Conservation (phyloP, 371 early-diverging fungal genomes). For the Saksenaea vasiformis region DNA sequence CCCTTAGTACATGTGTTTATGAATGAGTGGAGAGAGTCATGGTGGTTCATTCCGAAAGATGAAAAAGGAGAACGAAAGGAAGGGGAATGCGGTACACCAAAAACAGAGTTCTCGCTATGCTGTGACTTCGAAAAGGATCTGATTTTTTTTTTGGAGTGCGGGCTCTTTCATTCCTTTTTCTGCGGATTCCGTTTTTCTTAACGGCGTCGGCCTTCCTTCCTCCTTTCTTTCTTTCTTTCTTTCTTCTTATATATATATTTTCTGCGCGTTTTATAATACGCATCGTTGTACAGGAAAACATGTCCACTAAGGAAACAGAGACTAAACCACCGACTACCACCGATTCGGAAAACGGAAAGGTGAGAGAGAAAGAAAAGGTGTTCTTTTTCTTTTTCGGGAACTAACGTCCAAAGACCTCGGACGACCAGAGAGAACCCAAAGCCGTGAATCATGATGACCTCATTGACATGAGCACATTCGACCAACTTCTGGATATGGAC, state of each 20-base stretch:
- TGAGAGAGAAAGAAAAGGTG: neutral
- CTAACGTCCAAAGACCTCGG: neutral
- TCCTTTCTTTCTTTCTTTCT: neutral
- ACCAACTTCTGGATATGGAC: constrained; percentile 83
- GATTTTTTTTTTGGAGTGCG: neutral
- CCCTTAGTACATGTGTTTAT: no score
- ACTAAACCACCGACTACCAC: neutral
- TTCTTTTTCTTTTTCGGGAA: neutral
- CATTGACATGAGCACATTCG: constrained; percentile 74
- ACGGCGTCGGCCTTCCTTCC: neutral
- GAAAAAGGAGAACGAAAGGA: neutral
- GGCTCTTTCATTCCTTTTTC: neutral
- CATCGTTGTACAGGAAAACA: neutral
- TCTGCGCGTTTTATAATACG: neutral
- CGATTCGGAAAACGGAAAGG: neutral
- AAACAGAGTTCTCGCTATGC: neutral
- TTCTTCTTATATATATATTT: neutral
- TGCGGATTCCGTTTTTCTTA: neutral
- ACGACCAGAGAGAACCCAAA: constrained; percentile 13
- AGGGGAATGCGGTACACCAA: neutral
- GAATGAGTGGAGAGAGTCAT: no score
- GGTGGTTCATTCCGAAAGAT: neutral
- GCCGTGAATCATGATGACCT: constrained; percentile 52
- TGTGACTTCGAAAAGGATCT: constrained; percentile 5
- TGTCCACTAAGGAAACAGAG: neutral